Base-by-base conservation (phyloP, 2,329 filamentous ascomycete species). In the Phaeosphaeria sp. region DNA sequence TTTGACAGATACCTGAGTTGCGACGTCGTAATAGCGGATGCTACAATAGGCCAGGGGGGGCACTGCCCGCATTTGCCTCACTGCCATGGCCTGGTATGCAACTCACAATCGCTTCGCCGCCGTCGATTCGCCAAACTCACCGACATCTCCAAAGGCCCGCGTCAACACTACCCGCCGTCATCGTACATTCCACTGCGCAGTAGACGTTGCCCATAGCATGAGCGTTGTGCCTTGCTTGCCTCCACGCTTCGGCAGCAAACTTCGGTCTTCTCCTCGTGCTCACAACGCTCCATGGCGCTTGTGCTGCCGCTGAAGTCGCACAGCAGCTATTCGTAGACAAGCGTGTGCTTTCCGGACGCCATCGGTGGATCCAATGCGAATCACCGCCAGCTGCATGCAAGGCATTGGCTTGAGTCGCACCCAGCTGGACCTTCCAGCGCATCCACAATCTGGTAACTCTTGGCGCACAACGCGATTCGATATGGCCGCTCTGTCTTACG, bases 231-330 rank as follows among this genome's bases (percentile, higher is more conserved):
- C 66, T 65, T 64, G 62, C 66, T 62, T 61, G 52, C 52, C 54
- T 65, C 66, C 66, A 71, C 69, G 62, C 58, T 46, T 56, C 47
- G 50, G 6, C 30, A 7, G 30, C 49, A 46, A 46, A 52, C 56
- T 46, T 59, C 50, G 52, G 49, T 64, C 63, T 49, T 59, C 64
- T 70, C 68, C 69, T 73, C 67, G 71, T 71, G 69, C 65, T 66
- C 55, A 60, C 56, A 54, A 50, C 54, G 50, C 57, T 65, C 58
- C 54, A 61, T 63, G 60, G 60, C 56, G 62, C 59, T 58, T 61
- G 59, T 58, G 50, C 54, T 54, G 52, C 55, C 47, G 21, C 56
- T 51, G 30, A 25, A 60, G 55, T 62, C 62, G 66, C 22, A 47
- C 60, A 59, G 49, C 56, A 61, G 66, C 59, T 51, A 33, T 21